Conservation (phyloP, 192 early-diverging fungal species). For the Mortierella alpina region DNA sequence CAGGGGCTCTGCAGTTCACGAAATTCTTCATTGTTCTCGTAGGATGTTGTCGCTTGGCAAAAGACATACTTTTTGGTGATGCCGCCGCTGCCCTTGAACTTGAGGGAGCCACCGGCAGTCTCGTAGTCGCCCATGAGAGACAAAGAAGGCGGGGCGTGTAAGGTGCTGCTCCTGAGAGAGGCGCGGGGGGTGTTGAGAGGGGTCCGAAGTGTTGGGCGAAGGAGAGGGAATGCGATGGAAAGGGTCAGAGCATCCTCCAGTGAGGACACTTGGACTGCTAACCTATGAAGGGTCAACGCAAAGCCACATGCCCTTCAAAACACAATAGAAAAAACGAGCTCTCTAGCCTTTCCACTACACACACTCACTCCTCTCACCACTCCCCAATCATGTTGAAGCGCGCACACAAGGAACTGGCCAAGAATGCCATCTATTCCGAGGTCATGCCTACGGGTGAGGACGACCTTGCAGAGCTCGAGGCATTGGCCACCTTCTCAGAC, state of each 20-base stretch:
- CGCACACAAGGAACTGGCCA: conserved; percentile 41
- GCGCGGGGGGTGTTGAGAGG: no score
- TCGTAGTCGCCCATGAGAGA: conserved; percentile 27
- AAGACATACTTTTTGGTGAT: conserved; percentile 61
- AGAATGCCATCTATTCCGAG: conserved; percentile 52
- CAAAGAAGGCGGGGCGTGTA: no score
- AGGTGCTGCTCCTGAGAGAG: no score
- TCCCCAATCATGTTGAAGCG: conserved; percentile 35
- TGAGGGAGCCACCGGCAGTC: conserved; percentile 67
- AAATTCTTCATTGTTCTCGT: no score
- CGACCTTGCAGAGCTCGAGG: conserved; percentile 28
- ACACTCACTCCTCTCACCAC: background rate
- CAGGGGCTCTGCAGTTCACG: no score
- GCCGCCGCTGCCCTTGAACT: conserved; percentile 67
- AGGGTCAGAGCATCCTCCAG: no score
- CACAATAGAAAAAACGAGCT: background rate
- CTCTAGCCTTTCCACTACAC: background rate
- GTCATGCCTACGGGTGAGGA: conserved; percentile 50
- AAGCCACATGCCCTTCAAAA: background rate
- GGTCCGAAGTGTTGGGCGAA: no score
- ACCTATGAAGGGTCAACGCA: background rate
- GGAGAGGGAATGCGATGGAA: no score
- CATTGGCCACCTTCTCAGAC: conserved; percentile 46
- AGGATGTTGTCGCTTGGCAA: background rate
- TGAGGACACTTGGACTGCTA: background rate